Evolutionary conservation across 441 rosid genomes (phyloP).

Genomic region (Raphanus hybrid): DNA sequence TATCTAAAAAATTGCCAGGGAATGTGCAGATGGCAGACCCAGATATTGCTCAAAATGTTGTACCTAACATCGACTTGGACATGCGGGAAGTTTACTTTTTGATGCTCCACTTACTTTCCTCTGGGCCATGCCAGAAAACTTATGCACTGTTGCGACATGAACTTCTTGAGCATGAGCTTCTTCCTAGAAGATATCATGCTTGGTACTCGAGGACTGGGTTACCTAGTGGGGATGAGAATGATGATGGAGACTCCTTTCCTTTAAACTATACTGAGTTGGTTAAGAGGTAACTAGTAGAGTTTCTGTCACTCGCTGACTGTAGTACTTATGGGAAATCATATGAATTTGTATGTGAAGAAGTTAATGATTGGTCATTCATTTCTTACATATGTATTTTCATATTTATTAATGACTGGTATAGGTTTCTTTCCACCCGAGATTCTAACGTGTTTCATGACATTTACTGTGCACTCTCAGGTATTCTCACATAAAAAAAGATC

Average conservation of each 20-base stretch:
- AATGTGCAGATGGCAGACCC: slow-evolving; percentile 57
- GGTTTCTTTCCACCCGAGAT: slow-evolving; percentile 17
- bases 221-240: slow-evolving; percentile 69
- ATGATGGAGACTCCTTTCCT: slow-evolving; percentile 87
- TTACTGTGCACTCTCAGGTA: slow-evolving; percentile 61
- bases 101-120: slow-evolving; percentile 92
- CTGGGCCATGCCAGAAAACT: slow-evolving; percentile 91
- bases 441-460: slow-evolving; percentile 31
- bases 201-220: slow-evolving; percentile 88
- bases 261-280: slow-evolving; percentile 69
- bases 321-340: slow-evolving; percentile 13
- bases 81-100: slow-evolving; percentile 90
- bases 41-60: slow-evolving; percentile 42
- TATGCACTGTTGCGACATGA: slow-evolving; percentile 80
- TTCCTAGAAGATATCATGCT: slow-evolving; percentile 98
- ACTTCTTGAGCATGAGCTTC: slow-evolving; percentile 87
- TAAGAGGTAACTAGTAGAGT: slow-evolving; percentile 60
- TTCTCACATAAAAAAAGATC: slow-evolving; percentile 85
- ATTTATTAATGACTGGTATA: slow-evolving; percentile 1
- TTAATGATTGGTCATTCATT: slow-evolving; percentile 17
- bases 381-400: neutral
- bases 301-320: slow-evolving; percentile 31
- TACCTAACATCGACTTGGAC: slow-evolving; percentile 72
- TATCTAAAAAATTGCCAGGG: slow-evolving; percentile 58
- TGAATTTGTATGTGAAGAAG: slow-evolving; percentile 10